Base-by-base conservation (phyloP, 2,329 filamentous ascomycete species). In the Trichoderma asperellum region DNA sequence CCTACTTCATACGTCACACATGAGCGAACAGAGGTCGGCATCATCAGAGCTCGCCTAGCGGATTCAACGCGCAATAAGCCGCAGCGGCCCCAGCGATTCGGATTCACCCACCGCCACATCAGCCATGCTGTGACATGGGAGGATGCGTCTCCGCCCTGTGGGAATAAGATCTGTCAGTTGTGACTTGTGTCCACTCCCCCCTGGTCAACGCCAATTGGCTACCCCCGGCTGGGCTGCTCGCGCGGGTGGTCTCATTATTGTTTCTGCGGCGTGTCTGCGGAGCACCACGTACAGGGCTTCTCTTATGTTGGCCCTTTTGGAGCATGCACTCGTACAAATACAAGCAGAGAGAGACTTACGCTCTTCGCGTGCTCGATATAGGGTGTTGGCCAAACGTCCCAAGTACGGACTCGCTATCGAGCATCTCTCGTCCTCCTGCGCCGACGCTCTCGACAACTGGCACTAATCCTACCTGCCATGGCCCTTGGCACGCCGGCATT, bases 111-210 rank as follows among this genome's bases (percentile, higher is more conserved):
- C 69, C 69, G 69, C 69, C 69, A 70, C 65, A 57, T 69, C 58
- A 57, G 49, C 63, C 67, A 34, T 60, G 60, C 52, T 43, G 55
- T 65, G 61, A 68, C 69, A 71, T 58, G 72, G 63, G 63, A 24
- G 53, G 70, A 67, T 71, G 56, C 57, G 70, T 65, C 66, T 71
- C 71, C 60, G 71, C 69, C 71, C 53, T 71, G 70, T 68, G 58
- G 68, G 68, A 72, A 75, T 74, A 73, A 74, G 74, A 75, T 75
- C 73, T 74, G 70, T 75, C 74, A 75, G 61, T 73, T 74, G 62
- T 72, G 70, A 71, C 70, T 53, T 71, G 64, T 64, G 60, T 53
- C 53, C 52, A 69, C 62, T 37, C 63, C 43, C 58, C 43, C 66
- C 53, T 70, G 53, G 69, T 56, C 68, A 58, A 40, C 69, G 29